Evolutionary conservation across 2,329 filamentous ascomycete genomes (phyloP).

Genomic region (Pochonia chlamydosporia): DNA sequence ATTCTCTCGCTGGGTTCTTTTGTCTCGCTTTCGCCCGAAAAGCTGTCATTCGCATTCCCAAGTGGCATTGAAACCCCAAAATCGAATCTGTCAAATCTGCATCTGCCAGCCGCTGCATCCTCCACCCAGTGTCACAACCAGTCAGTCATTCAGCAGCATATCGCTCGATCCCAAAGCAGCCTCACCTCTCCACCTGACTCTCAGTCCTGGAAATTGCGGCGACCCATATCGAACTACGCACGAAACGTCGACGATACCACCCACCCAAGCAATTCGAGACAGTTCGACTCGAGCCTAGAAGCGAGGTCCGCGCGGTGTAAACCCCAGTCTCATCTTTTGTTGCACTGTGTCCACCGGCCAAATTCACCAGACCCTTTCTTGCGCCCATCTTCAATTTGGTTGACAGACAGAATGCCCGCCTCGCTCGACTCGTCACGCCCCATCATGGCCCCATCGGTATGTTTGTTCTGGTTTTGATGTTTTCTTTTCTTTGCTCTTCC

Average conservation of each 20-base stretch:
- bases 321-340: not conserved
- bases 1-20: not conserved
- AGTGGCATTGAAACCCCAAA: not conserved
- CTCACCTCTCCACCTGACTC: not conserved
- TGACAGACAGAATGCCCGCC: constrained; percentile 38
- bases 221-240: no score
- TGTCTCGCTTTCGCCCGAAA: not conserved
- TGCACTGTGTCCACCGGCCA: not conserved
- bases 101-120: no score
- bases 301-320: no score
- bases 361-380: not conserved
- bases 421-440: constrained; percentile 56
- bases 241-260: no score
- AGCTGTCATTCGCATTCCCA: no score
- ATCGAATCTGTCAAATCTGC: no score
- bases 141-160: no score
- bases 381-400: not conserved
- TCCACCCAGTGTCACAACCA: no score
- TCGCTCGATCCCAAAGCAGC: no score
- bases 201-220: not conserved
- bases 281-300: not conserved
- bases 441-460: constrained; percentile 58
- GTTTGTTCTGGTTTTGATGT: constrained; percentile 23
- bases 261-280: no score
- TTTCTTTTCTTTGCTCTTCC: constrained; percentile 8